Conservation (phyloP, 768 basidiomycete species). For the Boletellus emodensis region DNA sequence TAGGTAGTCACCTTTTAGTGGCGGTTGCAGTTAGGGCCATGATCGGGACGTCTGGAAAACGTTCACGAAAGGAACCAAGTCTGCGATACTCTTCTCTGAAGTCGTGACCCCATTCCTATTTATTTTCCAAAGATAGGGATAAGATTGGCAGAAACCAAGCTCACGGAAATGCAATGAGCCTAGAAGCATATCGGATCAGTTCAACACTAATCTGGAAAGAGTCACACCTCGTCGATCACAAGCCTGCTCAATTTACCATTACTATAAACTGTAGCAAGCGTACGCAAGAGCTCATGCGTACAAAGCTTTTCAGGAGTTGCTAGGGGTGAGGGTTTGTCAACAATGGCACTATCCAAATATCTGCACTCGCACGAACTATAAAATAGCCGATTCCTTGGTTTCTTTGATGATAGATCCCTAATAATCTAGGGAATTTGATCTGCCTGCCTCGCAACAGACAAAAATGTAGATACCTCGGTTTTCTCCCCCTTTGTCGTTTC, state of each 20-base stretch:
- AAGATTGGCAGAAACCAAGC: constrained; percentile 6
- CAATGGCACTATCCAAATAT: neutral
- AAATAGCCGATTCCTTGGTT: constrained; percentile 57
- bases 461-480: constrained; percentile 38
- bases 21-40: constrained; percentile 89
- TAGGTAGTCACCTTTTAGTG: constrained; percentile 49
- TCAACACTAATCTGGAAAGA: constrained; percentile 1
- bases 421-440: constrained; percentile 45
- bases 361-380: constrained; percentile 52
- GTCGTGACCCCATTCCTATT: constrained; percentile 81
- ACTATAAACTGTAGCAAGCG: constrained; percentile 49
- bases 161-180: constrained; percentile 83
- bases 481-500: constrained; percentile 57
- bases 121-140: neutral
- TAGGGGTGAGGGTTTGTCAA: constrained; percentile 22
- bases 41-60: constrained; percentile 68
- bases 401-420: constrained; percentile 55
- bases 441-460: neutral
- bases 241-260: constrained; percentile 62
- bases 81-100: constrained; percentile 72
- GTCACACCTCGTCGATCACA: constrained; percentile 73
- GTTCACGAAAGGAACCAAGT: constrained; percentile 65
- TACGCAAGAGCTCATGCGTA: constrained; percentile 46
- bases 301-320: constrained; percentile 77
- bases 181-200: constrained; percentile 23